These are phyloP conservation scores for Aspergillus piperis DNA, from an alignment of 2,329 filamentous ascomycete genomes.

Conservation along the genomic window DNA sequence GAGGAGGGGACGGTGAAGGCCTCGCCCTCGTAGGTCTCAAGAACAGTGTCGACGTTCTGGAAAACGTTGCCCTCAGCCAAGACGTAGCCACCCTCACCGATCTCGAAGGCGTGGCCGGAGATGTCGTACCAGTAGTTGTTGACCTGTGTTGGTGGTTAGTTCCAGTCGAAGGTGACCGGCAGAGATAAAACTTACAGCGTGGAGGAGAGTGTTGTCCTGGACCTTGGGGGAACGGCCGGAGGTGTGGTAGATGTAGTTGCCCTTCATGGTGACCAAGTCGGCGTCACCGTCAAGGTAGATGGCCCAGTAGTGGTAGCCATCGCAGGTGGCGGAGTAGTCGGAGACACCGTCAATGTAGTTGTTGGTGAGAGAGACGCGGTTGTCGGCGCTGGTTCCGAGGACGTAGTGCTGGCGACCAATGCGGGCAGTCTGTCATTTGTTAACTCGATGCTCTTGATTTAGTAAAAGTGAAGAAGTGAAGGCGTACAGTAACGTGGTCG, in stretches of 20 bases:
- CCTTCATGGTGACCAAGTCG: constrained; percentile 61
- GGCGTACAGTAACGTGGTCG: constrained; percentile 50
- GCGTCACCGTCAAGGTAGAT: constrained; percentile 58
- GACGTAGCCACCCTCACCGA: constrained; percentile 47
- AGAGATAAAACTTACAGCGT: constrained; percentile 42
- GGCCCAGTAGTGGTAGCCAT: constrained; percentile 63
- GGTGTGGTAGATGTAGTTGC: constrained; percentile 63
- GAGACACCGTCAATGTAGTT: constrained; percentile 59
- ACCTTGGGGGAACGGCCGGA: constrained; percentile 56
- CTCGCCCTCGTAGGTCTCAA: constrained; percentile 38
- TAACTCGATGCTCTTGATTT: neutral
- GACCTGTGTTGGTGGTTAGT: constrained; percentile 12
- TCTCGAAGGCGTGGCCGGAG: constrained; percentile 60
- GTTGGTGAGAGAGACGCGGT: constrained; percentile 63
- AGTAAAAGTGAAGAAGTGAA: neutral
- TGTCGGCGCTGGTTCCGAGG: constrained; percentile 55
- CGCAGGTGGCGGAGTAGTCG: constrained; percentile 59
- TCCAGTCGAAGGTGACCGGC: neutral
- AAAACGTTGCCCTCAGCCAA: constrained; percentile 62
- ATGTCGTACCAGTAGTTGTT: constrained; percentile 65
- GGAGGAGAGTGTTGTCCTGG: constrained; percentile 57
- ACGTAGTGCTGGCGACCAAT: constrained; percentile 64
- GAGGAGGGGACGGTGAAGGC: constrained; percentile 41
- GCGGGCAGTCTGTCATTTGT: constrained; percentile 49
- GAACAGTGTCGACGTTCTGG: constrained; percentile 52